Base-by-base conservation (phyloP, 2,329 filamentous ascomycete genomes). In the Colletotrichum euphorbiae region DNA sequence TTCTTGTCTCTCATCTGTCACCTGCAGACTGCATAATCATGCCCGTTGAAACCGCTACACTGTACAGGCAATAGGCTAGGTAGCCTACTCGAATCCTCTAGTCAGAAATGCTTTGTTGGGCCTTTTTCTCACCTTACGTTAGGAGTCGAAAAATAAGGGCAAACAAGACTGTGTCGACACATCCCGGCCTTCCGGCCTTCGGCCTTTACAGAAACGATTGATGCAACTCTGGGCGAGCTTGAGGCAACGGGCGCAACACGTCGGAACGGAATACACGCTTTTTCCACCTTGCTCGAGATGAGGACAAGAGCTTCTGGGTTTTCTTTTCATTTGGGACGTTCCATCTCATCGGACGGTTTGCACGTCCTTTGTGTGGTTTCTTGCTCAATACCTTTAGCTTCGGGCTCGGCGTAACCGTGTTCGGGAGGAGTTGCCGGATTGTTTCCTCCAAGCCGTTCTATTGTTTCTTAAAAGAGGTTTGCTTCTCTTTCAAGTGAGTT, bases 171-270 rank as follows among this genome's bases (percentile, higher is more conserved):
- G 28, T 6, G 28, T 28, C 28, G 31, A 51, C 24, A 33, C 28
- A 33, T 31, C 28, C 24, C 15, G 28, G 28, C 24, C n/a, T n/a
- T n/a, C n/a, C n/a, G n/a, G n/a, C n/a, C n/a, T n/a, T n/a, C 15
- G 28, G 28, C 24, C 48, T 31, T 33, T 15, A 42, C 13, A 13
- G 4, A 60, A 40, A 38, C 38, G 59, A 62, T 57, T 36, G 51
- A 45, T 51, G 51, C 51, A 57, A 43, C 21, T 52, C 36, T 43
- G 50, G 24, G 33, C 9, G 43, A 38, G 19, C 58, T 63, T 63
- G 64, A 67, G 12, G 64, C 59, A 67, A 21, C 40, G 42, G 38
- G 43, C 64, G 59, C 64, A 63, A 52, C 64, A 67, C 64, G 19
- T 31, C 59, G 59, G 57, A 63, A 63, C 64, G 33, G 51, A 62